These are phyloP conservation scores for Pleurotus pulmonarius DNA, from an alignment of 768 basidiomycete genomes.

Conservation along the genomic window DNA sequence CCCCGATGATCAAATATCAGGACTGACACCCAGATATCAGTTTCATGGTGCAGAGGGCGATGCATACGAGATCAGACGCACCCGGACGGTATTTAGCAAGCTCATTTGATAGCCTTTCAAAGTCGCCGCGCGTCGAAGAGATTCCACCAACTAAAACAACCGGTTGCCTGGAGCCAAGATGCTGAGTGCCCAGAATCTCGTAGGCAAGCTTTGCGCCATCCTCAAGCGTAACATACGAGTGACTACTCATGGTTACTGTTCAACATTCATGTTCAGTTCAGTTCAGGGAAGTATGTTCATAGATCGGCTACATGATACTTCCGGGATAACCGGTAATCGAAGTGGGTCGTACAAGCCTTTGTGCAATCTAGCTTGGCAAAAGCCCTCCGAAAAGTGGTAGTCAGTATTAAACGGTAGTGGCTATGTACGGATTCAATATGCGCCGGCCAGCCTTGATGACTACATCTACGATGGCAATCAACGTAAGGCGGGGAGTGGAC, in stretches of 20 bases:
- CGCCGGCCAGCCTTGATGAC: too few species aligned
- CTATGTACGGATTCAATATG: too few species aligned
- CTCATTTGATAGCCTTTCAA: slow-evolving; percentile 27
- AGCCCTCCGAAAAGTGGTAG: too few species aligned
- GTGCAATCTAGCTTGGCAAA: too few species aligned
- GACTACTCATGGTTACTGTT: neutral
- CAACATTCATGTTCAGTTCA: too few species aligned
- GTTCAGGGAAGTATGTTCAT: too few species aligned
- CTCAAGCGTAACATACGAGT: slow-evolving; percentile 19
- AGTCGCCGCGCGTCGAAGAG: slow-evolving; percentile 35
- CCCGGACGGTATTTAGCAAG: slow-evolving; percentile 37
- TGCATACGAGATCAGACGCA: slow-evolving; percentile 12
- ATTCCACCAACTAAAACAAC: slow-evolving; percentile 41
- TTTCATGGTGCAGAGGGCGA: neutral
- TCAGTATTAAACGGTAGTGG: too few species aligned
- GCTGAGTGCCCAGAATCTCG: slow-evolving; percentile 36
- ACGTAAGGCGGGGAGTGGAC: too few species aligned
- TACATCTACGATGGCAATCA: too few species aligned
- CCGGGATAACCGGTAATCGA: too few species aligned
- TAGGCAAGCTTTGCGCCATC: slow-evolving; percentile 43
- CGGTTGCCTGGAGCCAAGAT: slow-evolving; percentile 26
- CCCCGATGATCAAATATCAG: slow-evolving; percentile 45
- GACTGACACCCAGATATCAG: slow-evolving; percentile 22
- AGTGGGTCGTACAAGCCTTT: too few species aligned
- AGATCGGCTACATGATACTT: too few species aligned